Percentiles rank a stretch among this genome's conserved stretches.
These are phyloP conservation scores for Achaetomium macrosporum DNA, from an alignment of 2,329 filamentous ascomycete genomes.

Conservation along the genomic window DNA sequence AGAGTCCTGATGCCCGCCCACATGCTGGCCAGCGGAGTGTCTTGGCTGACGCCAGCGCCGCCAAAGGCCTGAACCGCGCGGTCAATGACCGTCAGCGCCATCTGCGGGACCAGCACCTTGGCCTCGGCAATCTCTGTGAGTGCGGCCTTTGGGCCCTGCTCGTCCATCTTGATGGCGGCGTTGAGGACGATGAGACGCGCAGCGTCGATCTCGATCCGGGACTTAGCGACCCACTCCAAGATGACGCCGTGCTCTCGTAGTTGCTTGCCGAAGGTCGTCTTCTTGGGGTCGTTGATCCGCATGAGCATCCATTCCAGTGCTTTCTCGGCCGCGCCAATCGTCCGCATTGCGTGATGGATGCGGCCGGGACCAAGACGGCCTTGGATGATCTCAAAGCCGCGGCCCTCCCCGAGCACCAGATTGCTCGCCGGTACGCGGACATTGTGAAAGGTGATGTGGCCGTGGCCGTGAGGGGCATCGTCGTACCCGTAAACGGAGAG, in stretches of 20 bases:
- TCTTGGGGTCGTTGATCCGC: conserved; percentile 84
- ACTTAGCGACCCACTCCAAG: conserved; percentile 88
- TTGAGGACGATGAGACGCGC: conserved; percentile 87
- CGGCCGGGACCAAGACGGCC: conserved; percentile 91
- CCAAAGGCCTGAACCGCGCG: conserved; percentile 90
- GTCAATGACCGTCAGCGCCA: conserved; percentile 82
- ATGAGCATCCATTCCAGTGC: conserved; percentile 94
- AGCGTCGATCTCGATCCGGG: conserved; percentile 88
- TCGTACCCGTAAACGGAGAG: conserved; percentile 92
- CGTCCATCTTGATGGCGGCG: conserved; percentile 91
- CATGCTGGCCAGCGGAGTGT: conserved; percentile 83
- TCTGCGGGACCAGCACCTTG: conserved; percentile 83
- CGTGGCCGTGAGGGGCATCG: conserved; percentile 96
- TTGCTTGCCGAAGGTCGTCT: conserved; percentile 86
- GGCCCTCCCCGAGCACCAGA: conserved; percentile 87
- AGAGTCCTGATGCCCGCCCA: conserved; percentile 78
- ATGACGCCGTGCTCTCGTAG: conserved; percentile 88
- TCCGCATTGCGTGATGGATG: conserved; percentile 97
- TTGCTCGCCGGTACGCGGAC: conserved; percentile 80
- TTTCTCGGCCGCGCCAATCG: conserved; percentile 84
- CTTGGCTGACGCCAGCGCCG: conserved; percentile 84
- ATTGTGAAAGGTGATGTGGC: conserved; percentile 82
- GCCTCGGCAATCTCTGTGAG: conserved; percentile 92
- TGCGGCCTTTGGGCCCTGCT: conserved; percentile 78
- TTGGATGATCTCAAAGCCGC: conserved; percentile 97